Percentiles rank a stretch among this genome's conserved stretches.
phyloP scores from a whole-genome alignment of 2,329 filamentous ascomycete species.

The Harringtonia aguacate region DNA sequence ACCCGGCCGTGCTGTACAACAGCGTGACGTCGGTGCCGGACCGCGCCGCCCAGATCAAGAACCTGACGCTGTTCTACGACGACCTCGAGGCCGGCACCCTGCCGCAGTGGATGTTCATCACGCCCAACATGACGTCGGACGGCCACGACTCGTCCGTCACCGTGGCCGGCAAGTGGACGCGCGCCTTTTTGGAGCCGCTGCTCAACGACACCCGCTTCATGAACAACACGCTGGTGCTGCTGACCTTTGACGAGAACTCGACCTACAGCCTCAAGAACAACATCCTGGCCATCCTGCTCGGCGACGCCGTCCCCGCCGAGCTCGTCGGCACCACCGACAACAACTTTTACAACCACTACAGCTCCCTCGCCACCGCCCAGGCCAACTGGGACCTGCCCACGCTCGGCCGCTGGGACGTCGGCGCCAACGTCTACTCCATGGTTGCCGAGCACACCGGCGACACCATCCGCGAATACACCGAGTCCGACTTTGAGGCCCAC shows the following conservation, averaged over 20 bases:
- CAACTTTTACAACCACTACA: conserved; percentile 66
- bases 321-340: conserved; percentile 57
- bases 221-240: conserved; percentile 61
- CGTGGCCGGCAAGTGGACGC: conserved; percentile 57
- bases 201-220: conserved; percentile 60
- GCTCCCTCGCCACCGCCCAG: conserved; percentile 51
- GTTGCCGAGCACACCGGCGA: conserved; percentile 54
- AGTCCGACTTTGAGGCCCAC: conserved; percentile 7
- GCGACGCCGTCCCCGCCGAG: conserved; percentile 57
- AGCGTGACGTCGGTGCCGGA: conserved; percentile 46
- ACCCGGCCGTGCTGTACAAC: conserved; percentile 56
- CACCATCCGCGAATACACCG: conserved; percentile 13
- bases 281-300: conserved; percentile 61
- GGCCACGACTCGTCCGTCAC: conserved; percentile 66
- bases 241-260: conserved; percentile 74
- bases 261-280: conserved; percentile 57
- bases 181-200: conserved; percentile 58
- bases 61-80: conserved; percentile 55
- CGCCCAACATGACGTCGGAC: conserved; percentile 66
- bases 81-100: conserved; percentile 54
- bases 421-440: conserved; percentile 56
- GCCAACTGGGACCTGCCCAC: conserved; percentile 62
- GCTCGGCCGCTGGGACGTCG: conserved; percentile 61
- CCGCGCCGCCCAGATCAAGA: conserved; percentile 62
- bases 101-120: conserved; percentile 64